Conservation (phyloP, 140 eudicot species). For the Senecio squalidus region DNA sequence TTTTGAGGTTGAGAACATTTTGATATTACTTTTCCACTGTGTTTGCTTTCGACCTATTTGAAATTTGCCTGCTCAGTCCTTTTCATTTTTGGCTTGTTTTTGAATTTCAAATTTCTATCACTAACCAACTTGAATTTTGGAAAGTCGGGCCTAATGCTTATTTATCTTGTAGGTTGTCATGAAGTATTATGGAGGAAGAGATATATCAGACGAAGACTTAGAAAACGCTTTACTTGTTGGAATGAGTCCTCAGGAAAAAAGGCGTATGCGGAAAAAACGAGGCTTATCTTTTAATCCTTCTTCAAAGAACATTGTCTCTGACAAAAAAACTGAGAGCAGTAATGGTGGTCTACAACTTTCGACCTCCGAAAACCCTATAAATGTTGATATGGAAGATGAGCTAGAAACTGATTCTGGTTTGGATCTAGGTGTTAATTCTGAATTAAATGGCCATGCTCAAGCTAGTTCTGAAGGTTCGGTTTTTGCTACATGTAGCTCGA, state of each 20-base stretch:
- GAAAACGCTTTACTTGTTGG: slow-evolving; percentile 85
- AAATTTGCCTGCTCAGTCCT: no score
- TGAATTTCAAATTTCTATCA: no score
- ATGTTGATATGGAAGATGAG: slow-evolving; percentile 5
- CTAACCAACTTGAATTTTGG: neutral
- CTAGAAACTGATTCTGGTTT: slow-evolving; percentile 9
- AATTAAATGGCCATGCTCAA: slow-evolving; percentile 1
- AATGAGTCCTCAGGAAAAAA: slow-evolving; percentile 87
- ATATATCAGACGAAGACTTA: slow-evolving; percentile 64
- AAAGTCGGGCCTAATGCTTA: neutral
- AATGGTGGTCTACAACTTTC: neutral
- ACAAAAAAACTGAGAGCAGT: slow-evolving; percentile 10
- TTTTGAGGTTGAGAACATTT: no score
- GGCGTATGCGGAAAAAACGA: slow-evolving; percentile 60
- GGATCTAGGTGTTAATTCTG: slow-evolving; percentile 12
- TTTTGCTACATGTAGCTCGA: slow-evolving; percentile 45
- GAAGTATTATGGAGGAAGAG: slow-evolving; percentile 91
- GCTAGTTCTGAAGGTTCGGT: slow-evolving; percentile 11
- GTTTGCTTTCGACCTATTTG: no score
- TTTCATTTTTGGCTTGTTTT: neutral
- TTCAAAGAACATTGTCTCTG: slow-evolving; percentile 9
- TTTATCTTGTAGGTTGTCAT: slow-evolving; percentile 49
- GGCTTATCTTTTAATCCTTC: slow-evolving; percentile 31
- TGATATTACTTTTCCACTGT: no score
- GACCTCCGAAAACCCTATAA: neutral